These are phyloP conservation scores for Penicillium sp. DNA, from an alignment of 2,329 filamentous ascomycete species.

Conservation along the genomic window DNA sequence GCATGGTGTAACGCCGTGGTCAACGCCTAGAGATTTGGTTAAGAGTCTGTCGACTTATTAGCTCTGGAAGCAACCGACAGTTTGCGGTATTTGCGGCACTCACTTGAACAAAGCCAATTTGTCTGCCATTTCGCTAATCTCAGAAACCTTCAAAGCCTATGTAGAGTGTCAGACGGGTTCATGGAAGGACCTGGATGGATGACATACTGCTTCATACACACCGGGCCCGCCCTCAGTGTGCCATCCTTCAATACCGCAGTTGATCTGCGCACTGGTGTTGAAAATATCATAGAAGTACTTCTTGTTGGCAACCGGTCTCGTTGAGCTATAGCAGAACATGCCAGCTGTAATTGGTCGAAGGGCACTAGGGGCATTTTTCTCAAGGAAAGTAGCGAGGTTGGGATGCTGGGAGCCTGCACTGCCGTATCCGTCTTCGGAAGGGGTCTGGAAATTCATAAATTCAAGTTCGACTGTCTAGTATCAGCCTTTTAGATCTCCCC, in stretches of 20 bases:
- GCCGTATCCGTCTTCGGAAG: constrained; percentile 22
- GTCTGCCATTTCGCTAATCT: constrained; percentile 80
- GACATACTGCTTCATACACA: constrained; percentile 73
- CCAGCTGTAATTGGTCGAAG: constrained; percentile 77
- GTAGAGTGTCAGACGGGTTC: neutral
- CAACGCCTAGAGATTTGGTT: constrained; percentile 75
- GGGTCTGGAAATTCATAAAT: constrained; percentile 46
- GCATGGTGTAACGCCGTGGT: constrained; percentile 82
- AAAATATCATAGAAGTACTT: constrained; percentile 84
- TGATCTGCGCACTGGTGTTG: constrained; percentile 65
- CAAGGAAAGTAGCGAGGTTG: constrained; percentile 63
- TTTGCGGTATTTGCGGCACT: constrained; percentile 11
- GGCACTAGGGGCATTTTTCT: constrained; percentile 59
- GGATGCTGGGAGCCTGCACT: constrained; percentile 71
- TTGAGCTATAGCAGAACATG: constrained; percentile 89
- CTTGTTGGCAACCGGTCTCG: constrained; percentile 73
- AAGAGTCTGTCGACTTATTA: constrained; percentile 48
- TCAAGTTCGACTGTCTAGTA: constrained; percentile 67
- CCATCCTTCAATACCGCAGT: constrained; percentile 79
- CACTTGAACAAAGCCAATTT: constrained; percentile 80
- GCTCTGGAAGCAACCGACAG: neutral
- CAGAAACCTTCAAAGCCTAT: constrained; percentile 70
- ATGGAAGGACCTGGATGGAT: neutral
- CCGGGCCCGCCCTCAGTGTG: constrained; percentile 86
- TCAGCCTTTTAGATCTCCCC: constrained; percentile 1